Evolutionary conservation across 208 protist species (phyloP), one percentile per base, ranked within the genome.

Genomic region (Acanthamoeba royreba): DNA sequence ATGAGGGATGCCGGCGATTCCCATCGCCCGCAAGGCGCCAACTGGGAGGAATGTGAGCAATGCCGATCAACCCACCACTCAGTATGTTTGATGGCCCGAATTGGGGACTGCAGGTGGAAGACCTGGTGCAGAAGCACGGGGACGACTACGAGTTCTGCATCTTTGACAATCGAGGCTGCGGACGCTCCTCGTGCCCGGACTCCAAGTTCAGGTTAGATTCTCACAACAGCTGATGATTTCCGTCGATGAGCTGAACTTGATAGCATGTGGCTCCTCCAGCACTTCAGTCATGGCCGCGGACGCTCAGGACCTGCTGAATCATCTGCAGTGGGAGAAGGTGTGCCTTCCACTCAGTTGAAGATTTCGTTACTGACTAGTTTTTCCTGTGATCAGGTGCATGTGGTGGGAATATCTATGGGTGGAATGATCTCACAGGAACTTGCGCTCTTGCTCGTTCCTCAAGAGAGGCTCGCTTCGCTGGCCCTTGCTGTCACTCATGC

Each of bases 361-460:
- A n/a, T n/a, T n/a, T n/a, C n/a, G n/a, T n/a, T n/a, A n/a, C n/a
- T n/a, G n/a, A n/a, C n/a, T n/a, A n/a, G n/a, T n/a, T n/a, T n/a
- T n/a, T n/a, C n/a, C n/a, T n/a, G n/a, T n/a, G n/a, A n/a, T n/a
- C 33, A 87, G 47, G 77, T 87, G 25, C 77, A 87, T 28, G 43
- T 87, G 22, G 31, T 87, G 33, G 77, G 77, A 40, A 87, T 87
- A 9, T 87, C 77, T n/a, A 87, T 87, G 77, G 77, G 77, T 35
- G 77, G 77, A 17, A 87, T 87, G 77, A 87, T 87, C 77, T 38
- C 45, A 31, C 42, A 61, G 17, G 77, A 87, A 31, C 77, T 87
- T 4, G n/a, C 77, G 25, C 77, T 87, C 43, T 28, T 87, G 8
- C 77, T 87, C 43, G 11, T 87, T 1, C 45, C 42, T 4, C 77